These are phyloP conservation scores for Alternaria conjuncta DNA, from an alignment of 2,329 filamentous ascomycete species.

Conservation along the genomic window DNA sequence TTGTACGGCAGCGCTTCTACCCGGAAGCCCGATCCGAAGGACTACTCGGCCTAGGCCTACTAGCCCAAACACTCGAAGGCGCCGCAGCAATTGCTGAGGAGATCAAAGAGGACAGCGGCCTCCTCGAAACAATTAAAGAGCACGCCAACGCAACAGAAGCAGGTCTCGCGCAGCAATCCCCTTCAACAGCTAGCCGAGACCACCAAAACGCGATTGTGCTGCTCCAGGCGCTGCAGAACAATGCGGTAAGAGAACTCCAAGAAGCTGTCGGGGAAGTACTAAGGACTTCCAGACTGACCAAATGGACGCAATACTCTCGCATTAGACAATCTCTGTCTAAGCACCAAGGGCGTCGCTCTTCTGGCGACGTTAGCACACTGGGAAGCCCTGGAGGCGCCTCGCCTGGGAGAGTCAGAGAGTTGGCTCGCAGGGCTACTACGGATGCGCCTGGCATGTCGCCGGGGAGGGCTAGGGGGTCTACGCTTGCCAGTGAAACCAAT, in stretches of 20 bases:
- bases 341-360: conserved; percentile 25
- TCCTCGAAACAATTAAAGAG: conserved; percentile 44
- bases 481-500: neutral
- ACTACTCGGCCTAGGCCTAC: conserved; percentile 42
- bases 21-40: conserved; percentile 46
- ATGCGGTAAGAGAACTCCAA: conserved; percentile 37
- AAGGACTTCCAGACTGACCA: conserved; percentile 25
- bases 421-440: conserved; percentile 11
- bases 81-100: conserved; percentile 37
- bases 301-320: conserved; percentile 31
- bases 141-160: conserved; percentile 37
- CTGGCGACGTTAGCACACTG: conserved; percentile 4
- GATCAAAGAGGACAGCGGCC: conserved; percentile 32
- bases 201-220: conserved; percentile 47
- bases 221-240: conserved; percentile 41
- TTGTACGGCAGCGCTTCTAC: conserved; percentile 45
- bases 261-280: conserved; percentile 12
- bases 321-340: conserved; percentile 30
- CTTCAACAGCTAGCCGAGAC: conserved; percentile 35
- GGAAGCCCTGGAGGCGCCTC: conserved; percentile 9
- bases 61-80: conserved; percentile 40
- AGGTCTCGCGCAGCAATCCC: conserved; percentile 26
- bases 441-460: conserved; percentile 1
- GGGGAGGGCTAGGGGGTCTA: conserved; percentile 5
- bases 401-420: conserved; percentile 7